Conservation (phyloP, 1,139 yeast species). For the Arxiozyma slooffiae region DNA sequence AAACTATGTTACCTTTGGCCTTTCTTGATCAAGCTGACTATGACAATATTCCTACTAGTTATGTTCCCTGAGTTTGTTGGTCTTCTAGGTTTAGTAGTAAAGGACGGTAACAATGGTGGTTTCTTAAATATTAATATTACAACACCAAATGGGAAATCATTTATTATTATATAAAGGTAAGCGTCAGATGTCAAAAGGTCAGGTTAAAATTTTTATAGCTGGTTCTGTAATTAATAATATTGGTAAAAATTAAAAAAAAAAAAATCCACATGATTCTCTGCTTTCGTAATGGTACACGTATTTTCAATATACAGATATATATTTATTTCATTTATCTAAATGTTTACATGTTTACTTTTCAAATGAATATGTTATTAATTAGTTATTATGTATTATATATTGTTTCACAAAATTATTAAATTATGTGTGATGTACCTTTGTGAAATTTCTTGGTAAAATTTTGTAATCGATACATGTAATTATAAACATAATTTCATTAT, state of each 20-base stretch:
- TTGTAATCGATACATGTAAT: too few relatives aligned
- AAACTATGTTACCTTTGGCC: slow-evolving; percentile 91
- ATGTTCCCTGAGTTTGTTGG: slow-evolving; percentile 69
- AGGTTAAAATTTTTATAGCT: slow-evolving; percentile 89
- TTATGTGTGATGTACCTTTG: too few relatives aligned
- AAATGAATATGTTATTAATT: too few relatives aligned
- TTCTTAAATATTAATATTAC: slow-evolving; percentile 59
- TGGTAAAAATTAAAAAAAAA: slow-evolving; percentile 48
- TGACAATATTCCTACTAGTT: slow-evolving; percentile 69
- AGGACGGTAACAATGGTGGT: slow-evolving; percentile 84
- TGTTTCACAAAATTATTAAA: too few relatives aligned
- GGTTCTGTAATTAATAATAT: slow-evolving; percentile 75
- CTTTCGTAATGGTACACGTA: not conserved
- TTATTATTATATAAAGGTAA: slow-evolving; percentile 65
- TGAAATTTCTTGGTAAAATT: not conserved
- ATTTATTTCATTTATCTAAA: not conserved
- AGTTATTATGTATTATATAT: too few relatives aligned
- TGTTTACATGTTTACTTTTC: slow-evolving; percentile 7
- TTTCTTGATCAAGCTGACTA: slow-evolving; percentile 85
- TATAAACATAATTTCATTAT: not conserved
- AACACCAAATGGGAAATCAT: slow-evolving; percentile 61
- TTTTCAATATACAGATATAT: too few relatives aligned
- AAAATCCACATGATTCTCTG: not conserved
- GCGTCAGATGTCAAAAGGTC: slow-evolving; percentile 96
- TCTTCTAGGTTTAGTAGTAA: slow-evolving; percentile 65